Conservation (phyloP, 257 asterid species). For the Oldenlandia corymbosa region DNA sequence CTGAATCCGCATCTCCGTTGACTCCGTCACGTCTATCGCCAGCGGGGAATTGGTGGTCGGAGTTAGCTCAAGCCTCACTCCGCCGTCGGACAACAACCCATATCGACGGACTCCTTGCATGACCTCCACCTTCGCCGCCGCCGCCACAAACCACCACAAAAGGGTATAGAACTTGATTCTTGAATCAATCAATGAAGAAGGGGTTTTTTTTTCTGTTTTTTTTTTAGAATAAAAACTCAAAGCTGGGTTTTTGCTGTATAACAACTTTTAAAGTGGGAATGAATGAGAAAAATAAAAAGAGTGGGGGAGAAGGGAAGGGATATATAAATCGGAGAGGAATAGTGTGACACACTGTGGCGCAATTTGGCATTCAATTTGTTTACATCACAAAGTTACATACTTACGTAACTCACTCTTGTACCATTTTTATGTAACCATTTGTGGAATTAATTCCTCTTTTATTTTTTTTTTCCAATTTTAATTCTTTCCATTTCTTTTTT, state of each 20-base stretch:
- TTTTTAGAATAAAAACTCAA: constrained; percentile 7
- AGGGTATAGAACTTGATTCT: background rate
- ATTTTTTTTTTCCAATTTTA: constrained; percentile 4
- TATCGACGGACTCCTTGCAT: constrained; percentile 56
- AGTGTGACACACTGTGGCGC: background rate
- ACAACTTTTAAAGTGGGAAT: background rate
- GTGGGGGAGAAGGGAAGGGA: constrained; percentile 1
- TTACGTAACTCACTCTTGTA: constrained; percentile 27
- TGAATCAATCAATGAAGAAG: background rate
- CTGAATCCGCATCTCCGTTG: constrained; percentile 70
- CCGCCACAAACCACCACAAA: background rate
- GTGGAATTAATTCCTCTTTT: background rate
- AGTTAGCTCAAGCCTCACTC: constrained; percentile 61
- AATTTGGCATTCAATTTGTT: constrained; percentile 1
- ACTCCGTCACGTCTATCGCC: constrained; percentile 60
- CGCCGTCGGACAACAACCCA: constrained; percentile 37
- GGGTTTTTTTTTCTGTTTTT: background rate
- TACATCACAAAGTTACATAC: constrained; percentile 31
- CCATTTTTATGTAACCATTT: background rate
- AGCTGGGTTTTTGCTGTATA: too few species aligned
- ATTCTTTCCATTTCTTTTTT: too few species aligned
- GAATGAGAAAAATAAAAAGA: background rate
- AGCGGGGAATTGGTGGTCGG: constrained; percentile 54
- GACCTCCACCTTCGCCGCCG: background rate
- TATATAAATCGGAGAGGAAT: constrained; percentile 9